Conservation (phyloP, 2,329 filamentous ascomycete species). For the Ophiocordyceps australis region DNA sequence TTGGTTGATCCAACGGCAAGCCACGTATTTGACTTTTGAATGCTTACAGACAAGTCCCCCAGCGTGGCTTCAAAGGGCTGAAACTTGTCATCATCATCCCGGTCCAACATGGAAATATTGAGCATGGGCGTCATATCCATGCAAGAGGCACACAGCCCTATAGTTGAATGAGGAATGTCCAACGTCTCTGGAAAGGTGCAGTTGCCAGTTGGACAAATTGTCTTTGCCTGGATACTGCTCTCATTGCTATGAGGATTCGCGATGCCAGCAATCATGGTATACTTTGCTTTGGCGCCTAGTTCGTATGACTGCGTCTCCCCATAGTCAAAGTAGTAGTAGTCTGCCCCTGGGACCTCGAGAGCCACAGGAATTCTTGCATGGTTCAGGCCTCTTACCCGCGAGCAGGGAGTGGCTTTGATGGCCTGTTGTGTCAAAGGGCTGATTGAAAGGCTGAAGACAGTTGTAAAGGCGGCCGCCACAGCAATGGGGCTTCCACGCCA, state of each 20-base stretch:
- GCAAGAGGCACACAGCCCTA: not conserved
- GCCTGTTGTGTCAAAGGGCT: constrained; percentile 1
- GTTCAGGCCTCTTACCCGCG: not conserved
- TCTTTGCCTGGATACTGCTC: not conserved
- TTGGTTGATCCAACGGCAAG: not conserved
- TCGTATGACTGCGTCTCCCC: not conserved
- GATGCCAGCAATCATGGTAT: not conserved
- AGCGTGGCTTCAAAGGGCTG: too few species aligned
- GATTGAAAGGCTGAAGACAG: not conserved
- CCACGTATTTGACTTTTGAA: not conserved
- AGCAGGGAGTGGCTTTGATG: not conserved
- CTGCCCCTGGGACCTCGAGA: not conserved
- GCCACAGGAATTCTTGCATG: not conserved
- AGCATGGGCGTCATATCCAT: not conserved
- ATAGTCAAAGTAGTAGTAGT: not conserved
- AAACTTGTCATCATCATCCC: not conserved
- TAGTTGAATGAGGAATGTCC: not conserved
- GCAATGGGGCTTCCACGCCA: not conserved
- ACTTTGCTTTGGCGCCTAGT: not conserved
- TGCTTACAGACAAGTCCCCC: too few species aligned
- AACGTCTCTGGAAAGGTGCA: not conserved
- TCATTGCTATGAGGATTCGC: not conserved
- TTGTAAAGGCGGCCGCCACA: not conserved
- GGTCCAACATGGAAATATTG: not conserved
- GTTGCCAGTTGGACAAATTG: not conserved